Conservation (phyloP, 495 filamentous ascomycete species). For the Penicillium silybi region DNA sequence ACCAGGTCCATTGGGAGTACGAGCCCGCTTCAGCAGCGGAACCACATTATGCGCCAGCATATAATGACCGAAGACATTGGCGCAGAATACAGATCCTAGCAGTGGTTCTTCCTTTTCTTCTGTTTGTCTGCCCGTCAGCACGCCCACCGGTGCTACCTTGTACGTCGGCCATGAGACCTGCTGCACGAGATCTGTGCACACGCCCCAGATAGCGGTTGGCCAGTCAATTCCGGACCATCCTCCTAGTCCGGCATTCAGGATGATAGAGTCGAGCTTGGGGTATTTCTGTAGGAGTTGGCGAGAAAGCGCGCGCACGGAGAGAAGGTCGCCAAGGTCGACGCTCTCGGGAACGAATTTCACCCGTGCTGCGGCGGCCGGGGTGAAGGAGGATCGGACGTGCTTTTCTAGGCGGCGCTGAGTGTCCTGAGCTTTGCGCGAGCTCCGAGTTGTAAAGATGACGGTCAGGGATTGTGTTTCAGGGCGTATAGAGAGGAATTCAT, state of each 20-base stretch:
- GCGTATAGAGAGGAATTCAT: constrained; percentile 76
- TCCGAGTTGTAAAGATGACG: constrained; percentile 52
- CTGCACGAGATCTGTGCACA: constrained; percentile 62
- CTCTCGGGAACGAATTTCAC: constrained; percentile 47
- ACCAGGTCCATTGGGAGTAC: constrained; percentile 39
- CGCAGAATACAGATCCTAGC: constrained; percentile 78
- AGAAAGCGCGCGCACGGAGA: constrained; percentile 52
- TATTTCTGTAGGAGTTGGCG: constrained; percentile 42
- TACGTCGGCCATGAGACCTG: constrained; percentile 73
- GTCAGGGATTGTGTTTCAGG: constrained; percentile 55
- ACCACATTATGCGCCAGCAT: constrained; percentile 76
- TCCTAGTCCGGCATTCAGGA: constrained; percentile 90
- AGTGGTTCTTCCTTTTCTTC: constrained; percentile 41
- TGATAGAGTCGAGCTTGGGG: constrained; percentile 70
- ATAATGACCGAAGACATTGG: constrained; percentile 95
- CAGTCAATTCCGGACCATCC: constrained; percentile 80
- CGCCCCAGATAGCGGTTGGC: constrained; percentile 52
- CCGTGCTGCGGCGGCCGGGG: constrained; percentile 23
- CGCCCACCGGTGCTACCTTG: constrained; percentile 63
- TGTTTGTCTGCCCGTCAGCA: constrained; percentile 40
- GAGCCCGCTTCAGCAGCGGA: constrained; percentile 59
- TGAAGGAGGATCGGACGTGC: constrained; percentile 30
- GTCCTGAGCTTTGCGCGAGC: constrained; percentile 40
- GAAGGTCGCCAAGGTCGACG: constrained; percentile 54
- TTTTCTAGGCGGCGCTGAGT: constrained; percentile 36